Evolutionary conservation across 805 yeast species (phyloP).

Genomic region (Yarrowia keelungensis): DNA sequence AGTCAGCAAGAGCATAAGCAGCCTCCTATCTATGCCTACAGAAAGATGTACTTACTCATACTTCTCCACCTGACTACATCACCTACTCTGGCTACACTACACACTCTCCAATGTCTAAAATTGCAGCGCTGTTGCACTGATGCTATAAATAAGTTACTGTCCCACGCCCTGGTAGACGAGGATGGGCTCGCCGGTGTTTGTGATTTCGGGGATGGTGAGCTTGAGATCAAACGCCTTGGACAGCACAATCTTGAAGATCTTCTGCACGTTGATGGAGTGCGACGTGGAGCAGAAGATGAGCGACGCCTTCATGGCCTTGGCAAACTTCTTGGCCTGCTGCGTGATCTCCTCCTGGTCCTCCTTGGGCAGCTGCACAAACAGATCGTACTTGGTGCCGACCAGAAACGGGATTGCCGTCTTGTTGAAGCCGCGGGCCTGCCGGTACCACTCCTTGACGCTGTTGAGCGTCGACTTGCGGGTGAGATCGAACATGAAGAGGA

Average conservation of each 20-base stretch:
- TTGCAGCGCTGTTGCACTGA: no score
- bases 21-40: no score
- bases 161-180: conserved; percentile 60
- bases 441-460: conserved; percentile 93
- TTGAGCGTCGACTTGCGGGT: conserved; percentile 85
- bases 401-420: conserved; percentile 88
- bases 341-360: conserved; percentile 87
- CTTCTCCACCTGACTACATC: no score
- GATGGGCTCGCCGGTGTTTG: conserved; percentile 89
- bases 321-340: conserved; percentile 80
- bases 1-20: no score
- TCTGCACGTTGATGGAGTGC: conserved; percentile 90
- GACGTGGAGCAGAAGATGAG: conserved; percentile 89
- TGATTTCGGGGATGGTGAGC: conserved; percentile 82
- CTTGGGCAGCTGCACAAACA: conserved; percentile 76
- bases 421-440: conserved; percentile 88
- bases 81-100: no score
- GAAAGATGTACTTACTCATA: no score
- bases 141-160: conserved; percentile 18
- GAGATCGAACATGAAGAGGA: conserved; percentile 87
- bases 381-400: conserved; percentile 92
- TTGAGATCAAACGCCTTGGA: conserved; percentile 89
- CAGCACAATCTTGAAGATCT: conserved; percentile 87
- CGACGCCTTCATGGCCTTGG: conserved; percentile 85
- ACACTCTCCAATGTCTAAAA: no score